Evolutionary conservation across 148 eudicot genomes (phyloP).

Genomic region (Dysphania ambrosioides): DNA sequence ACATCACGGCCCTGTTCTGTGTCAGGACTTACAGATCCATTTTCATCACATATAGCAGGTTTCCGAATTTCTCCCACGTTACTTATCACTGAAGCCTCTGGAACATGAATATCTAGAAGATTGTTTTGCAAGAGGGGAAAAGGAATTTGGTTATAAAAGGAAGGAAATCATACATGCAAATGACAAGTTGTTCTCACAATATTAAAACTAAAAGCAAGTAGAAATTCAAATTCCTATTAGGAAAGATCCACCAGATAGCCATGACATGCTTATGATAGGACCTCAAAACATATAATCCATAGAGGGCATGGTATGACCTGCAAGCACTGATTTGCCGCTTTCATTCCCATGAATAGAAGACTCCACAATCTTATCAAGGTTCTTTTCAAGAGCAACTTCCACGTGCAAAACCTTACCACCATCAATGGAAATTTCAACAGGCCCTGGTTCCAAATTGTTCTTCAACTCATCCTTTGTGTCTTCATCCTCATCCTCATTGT

Average conservation of each 20-base stretch:
- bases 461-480: slow-evolving; percentile 26
- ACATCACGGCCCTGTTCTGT: slow-evolving; percentile 12
- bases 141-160: background rate
- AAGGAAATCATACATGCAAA: background rate
- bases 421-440: slow-evolving; percentile 10
- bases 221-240: background rate
- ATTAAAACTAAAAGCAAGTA: no score
- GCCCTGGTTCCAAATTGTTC: slow-evolving; percentile 11
- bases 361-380: slow-evolving; percentile 1
- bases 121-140: background rate
- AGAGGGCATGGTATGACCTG: background rate
- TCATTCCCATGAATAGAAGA: slow-evolving; percentile 21
- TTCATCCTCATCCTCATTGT: slow-evolving; percentile 23
- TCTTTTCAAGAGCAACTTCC: slow-evolving; percentile 21
- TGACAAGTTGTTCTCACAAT: slow-evolving; percentile 1
- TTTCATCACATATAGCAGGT: slow-evolving; percentile 17
- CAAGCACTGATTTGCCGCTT: slow-evolving; percentile 1
- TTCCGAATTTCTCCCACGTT: slow-evolving; percentile 6
- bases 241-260: background rate
- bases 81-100: slow-evolving; percentile 12
- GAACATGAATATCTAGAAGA: slow-evolving; percentile 7
- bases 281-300: slow-evolving; percentile 16
- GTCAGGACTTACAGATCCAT: slow-evolving; percentile 17
- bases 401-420: slow-evolving; percentile 18
- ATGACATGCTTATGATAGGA: slow-evolving; percentile 5